These are phyloP conservation scores for Pseudogymnoascus destructans DNA, from an alignment of 2,329 filamentous ascomycete genomes.

Conservation along the genomic window DNA sequence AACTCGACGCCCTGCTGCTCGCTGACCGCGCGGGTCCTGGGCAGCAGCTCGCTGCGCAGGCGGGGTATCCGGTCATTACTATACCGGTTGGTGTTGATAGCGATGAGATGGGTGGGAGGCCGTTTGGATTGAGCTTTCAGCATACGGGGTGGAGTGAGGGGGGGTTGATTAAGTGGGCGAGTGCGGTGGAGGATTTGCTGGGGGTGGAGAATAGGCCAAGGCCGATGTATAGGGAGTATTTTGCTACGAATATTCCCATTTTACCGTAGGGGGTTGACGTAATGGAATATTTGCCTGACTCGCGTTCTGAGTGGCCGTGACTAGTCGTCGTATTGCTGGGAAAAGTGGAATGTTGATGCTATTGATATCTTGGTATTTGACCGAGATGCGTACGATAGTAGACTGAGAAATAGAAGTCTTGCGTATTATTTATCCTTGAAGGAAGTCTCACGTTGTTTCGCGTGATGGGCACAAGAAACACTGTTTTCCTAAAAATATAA, in stretches of 20 bases:
- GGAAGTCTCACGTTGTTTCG: background rate
- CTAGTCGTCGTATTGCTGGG: background rate
- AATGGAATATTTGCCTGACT: background rate
- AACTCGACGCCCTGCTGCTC: conserved; percentile 5
- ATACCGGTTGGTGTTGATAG: conserved; percentile 8
- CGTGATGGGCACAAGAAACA: background rate
- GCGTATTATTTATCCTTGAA: background rate
- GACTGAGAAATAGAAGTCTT: background rate
- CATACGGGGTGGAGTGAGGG: conserved; percentile 5
- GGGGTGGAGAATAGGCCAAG: background rate
- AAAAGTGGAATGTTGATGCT: background rate
- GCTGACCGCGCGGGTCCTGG: conserved; percentile 5
- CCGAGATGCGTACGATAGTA: background rate
- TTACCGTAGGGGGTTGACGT: background rate
- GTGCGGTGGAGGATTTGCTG: conserved; percentile 9
- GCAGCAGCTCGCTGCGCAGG: conserved; percentile 8
- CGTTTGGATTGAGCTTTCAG: conserved; percentile 7
- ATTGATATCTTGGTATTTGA: background rate
- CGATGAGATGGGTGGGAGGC: background rate
- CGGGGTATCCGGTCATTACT: conserved; percentile 8
- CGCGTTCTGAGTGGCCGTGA: background rate
- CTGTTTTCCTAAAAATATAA: background rate
- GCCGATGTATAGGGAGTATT: background rate
- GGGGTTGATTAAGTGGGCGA: conserved; percentile 3
- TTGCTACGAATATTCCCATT: background rate